Conservation (phyloP, 176 grass and related monocot species). For the Melocanna baccifera region DNA sequence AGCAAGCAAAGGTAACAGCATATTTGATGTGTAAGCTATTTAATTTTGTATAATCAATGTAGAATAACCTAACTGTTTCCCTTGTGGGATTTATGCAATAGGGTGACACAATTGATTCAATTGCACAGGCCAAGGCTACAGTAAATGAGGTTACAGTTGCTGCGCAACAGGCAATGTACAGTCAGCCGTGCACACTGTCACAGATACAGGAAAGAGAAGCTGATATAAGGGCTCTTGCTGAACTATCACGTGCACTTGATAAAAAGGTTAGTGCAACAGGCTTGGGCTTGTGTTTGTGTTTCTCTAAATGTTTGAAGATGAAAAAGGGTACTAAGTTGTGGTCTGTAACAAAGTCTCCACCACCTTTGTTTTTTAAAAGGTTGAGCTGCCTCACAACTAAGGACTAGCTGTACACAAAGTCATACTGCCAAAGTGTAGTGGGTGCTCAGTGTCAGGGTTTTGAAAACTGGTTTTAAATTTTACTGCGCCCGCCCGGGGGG, state of each 20-base stretch:
- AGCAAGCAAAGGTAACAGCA: conserved; percentile 58
- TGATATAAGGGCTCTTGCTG: conserved; percentile 95
- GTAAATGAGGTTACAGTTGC: conserved; percentile 67
- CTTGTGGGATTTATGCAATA: conserved; percentile 45
- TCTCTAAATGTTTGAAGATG: background rate
- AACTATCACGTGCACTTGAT: conserved; percentile 89
- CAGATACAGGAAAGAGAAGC: conserved; percentile 99
- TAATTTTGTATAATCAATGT: conserved; percentile 29
- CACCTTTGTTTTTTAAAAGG: background rate
- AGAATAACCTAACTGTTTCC: conserved; percentile 36
- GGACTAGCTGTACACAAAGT: background rate
- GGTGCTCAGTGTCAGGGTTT: background rate
- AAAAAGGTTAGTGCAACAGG: conserved; percentile 61
- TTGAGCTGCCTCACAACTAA: background rate
- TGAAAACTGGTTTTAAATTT: no score
- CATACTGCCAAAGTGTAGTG: background rate
- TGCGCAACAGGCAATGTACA: conserved; percentile 78
- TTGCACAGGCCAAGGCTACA: conserved; percentile 77
- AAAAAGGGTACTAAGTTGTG: background rate
- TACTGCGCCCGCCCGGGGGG: no score
- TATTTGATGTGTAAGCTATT: conserved; percentile 19
- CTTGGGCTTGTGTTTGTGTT: conserved; percentile 6
- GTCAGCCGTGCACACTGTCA: conserved; percentile 76
- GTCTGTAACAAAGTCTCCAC: background rate
- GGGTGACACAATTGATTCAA: conserved; percentile 74